Conservation (phyloP, 1,284 basidiomycete genomes). For the Waitea zeae region DNA sequence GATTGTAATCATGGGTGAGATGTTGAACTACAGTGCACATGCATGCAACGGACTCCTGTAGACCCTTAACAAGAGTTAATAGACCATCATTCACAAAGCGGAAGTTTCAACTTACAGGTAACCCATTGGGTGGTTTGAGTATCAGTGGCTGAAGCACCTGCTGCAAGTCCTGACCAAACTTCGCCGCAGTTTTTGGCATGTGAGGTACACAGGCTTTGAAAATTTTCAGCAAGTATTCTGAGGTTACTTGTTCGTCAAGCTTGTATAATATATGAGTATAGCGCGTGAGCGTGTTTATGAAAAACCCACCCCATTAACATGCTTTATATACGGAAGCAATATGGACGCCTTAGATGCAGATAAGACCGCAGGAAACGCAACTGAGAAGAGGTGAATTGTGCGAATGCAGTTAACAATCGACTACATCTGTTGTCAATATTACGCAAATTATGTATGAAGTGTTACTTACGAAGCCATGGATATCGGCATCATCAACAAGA, state of each 20-base stretch:
- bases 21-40: slow-evolving; percentile 74
- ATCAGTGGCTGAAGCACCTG: slow-evolving; percentile 74
- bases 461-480: slow-evolving; percentile 56
- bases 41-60: slow-evolving; percentile 86
- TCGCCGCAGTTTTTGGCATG: slow-evolving; percentile 76
- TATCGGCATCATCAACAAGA: slow-evolving; percentile 72
- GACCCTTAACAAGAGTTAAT: slow-evolving; percentile 24
- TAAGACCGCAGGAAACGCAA: slow-evolving; percentile 69
- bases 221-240: slow-evolving; percentile 76
- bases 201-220: slow-evolving; percentile 74
- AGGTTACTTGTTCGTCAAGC: slow-evolving; percentile 69
- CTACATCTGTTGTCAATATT: slow-evolving; percentile 21
- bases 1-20: slow-evolving; percentile 73
- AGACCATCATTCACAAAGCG: background rate
- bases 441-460: too few species aligned
- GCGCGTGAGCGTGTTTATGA: background rate
- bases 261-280: slow-evolving; percentile 15
- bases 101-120: too few species aligned
- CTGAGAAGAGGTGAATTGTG: slow-evolving; percentile 69
- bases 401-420: slow-evolving; percentile 68
- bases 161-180: slow-evolving; percentile 78
- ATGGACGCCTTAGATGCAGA: slow-evolving; percentile 66
- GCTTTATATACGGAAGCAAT: slow-evolving; percentile 77
- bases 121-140: slow-evolving; percentile 53
- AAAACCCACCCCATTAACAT: slow-evolving; percentile 44